Conservation (phyloP, 495 filamentous ascomycete species). For the Pyrenula aspistea region DNA sequence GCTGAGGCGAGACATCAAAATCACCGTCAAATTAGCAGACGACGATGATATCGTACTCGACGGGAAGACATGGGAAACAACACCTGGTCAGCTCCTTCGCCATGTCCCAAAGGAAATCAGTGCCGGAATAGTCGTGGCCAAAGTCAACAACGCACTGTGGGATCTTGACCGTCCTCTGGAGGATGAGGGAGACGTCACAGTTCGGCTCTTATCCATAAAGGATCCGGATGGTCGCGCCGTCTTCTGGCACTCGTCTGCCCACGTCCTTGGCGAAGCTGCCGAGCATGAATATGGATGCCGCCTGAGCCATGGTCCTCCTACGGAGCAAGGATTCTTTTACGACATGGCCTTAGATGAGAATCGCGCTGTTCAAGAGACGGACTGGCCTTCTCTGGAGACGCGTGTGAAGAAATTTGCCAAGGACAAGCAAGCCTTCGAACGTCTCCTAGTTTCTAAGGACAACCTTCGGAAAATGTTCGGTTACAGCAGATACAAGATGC, state of each 20-base stretch:
- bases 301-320: conserved; percentile 85
- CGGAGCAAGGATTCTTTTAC: conserved; percentile 93
- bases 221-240: conserved; percentile 72
- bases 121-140: conserved; percentile 57
- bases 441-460: conserved; percentile 76
- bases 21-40: conserved; percentile 36
- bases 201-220: conserved; percentile 75
- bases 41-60: conserved; percentile 28
- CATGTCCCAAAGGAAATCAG: conserved; percentile 40
- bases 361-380: conserved; percentile 56
- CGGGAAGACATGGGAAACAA: conserved; percentile 41
- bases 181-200: conserved; percentile 49
- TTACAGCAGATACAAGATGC: conserved; percentile 91
- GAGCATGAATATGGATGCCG: conserved; percentile 84
- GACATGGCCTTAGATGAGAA: conserved; percentile 80
- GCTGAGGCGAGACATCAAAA: conserved; percentile 34
- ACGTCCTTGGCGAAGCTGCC: conserved; percentile 85
- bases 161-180: conserved; percentile 86
- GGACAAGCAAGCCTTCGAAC: conserved; percentile 92
- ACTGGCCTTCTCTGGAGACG: conserved; percentile 71
- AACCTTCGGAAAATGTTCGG: conserved; percentile 91
- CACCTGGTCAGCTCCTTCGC: conserved; percentile 37
- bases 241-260: conserved; percentile 90
- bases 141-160: conserved; percentile 77
- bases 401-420: conserved; percentile 71